Evolutionary conservation across 192 early-diverging fungal genomes (phyloP).

Genomic region (Coemansia sp.): DNA sequence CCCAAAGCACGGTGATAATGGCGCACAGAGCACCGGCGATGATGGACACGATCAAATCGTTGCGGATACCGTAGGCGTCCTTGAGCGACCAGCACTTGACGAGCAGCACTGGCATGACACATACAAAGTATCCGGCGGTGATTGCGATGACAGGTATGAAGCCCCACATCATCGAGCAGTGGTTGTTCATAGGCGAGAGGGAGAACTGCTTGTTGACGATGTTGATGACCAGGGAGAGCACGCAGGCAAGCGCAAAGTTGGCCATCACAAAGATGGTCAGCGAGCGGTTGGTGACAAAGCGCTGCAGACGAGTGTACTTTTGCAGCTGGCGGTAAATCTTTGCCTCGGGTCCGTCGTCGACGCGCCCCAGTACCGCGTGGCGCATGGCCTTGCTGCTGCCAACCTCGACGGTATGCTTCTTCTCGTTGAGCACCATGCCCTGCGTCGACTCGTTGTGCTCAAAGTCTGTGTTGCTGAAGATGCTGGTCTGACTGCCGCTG

Average conservation of each 20-base stretch:
- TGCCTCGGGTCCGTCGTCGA: conserved; percentile 10
- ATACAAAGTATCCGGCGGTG: conserved; percentile 8
- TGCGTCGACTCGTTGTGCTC: conserved; percentile 12
- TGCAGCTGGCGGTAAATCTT: conserved; percentile 29
- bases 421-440: conserved; percentile 12
- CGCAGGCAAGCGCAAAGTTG: conserved; percentile 8
- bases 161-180: conserved; percentile 35
- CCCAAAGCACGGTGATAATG: conserved; percentile 27
- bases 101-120: conserved; percentile 24
- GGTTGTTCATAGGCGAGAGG: conserved; percentile 17
- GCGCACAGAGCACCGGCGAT: conserved; percentile 17
- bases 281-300: conserved; percentile 17
- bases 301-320: conserved; percentile 38
- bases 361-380: not conserved
- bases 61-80: conserved; percentile 46
- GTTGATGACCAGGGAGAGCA: conserved; percentile 37
- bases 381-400: conserved; percentile 10
- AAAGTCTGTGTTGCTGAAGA: conserved; percentile 34
- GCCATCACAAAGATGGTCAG: conserved; percentile 15
- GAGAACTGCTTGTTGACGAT: conserved; percentile 38
- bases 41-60: conserved; percentile 33
- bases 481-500: conserved; percentile 32
- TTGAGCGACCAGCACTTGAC: conserved; percentile 34
- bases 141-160: conserved; percentile 21
- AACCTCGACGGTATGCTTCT: conserved; percentile 12